Base-by-base conservation (phyloP, 2,329 filamentous ascomycete genomes). In the Beauveria pseudobassiana region DNA sequence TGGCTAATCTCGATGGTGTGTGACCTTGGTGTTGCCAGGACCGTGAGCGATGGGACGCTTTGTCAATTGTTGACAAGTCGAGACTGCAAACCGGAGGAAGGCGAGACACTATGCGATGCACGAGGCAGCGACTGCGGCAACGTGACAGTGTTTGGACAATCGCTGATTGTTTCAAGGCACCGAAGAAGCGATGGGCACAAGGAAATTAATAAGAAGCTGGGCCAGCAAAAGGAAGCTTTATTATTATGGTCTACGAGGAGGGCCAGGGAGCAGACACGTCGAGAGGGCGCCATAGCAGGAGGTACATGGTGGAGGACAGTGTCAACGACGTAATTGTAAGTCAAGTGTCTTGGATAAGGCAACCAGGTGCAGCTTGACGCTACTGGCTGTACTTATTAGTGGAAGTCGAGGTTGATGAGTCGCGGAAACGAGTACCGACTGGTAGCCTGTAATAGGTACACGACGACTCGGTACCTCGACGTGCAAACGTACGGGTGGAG, bases 261-360 rank as follows among this genome's bases (percentile, higher is more conserved):
- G 34, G 34, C 4, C 34, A 38, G 12, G 34, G 34, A 38, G 4
- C 34, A 52, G 49, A 16, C 53, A 46, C 10, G 38, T n/a, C 53
- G 22, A 28, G 42, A 40, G 18, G 22, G 49, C 26, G 24, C 14
- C 28, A 28, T 61, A 61, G 42, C 51, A 42, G 30, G 52, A 45
- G 51, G 51, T 55, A 57, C 58, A 54, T 28, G 7, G 12, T 3
- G 16, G 40, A 56, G 46, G 60, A 56, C 48, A 26, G 18, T 49
- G 48, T 62, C 53, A 53, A 62, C 30, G 61, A 62, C 61, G 61
- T 62, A 62, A 62, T 62, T 38, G 2, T 6, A 62, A 62, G 49
- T 59, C 61, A 62, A 38, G 20, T 59, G 61, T 62, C 61, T 62
- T 54, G 26, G 53, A 16, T 3, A 16, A 38, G 34, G 14, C 34